Evolutionary conservation across 176 grass and related monocot genomes (phyloP).

Genomic region (Tillandsia leiboldiana): DNA sequence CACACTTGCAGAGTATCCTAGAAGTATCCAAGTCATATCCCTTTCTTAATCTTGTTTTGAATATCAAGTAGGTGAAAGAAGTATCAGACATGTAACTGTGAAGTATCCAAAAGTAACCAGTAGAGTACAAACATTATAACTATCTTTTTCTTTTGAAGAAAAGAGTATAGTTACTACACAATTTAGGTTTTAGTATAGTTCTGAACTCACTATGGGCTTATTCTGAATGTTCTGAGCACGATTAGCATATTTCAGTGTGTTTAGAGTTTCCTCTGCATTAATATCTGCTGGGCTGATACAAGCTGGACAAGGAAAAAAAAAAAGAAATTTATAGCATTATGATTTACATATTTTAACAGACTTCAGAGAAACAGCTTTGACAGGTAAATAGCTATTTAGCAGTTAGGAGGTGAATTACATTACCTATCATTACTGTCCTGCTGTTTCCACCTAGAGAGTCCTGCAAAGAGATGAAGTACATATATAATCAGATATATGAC

Average conservation of each 20-base stretch:
- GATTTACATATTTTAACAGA: background rate
- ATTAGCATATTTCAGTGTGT: constrained; percentile 99
- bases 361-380: background rate
- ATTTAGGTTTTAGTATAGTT: background rate
- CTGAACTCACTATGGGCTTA: constrained; percentile 77
- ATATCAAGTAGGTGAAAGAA: background rate
- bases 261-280: constrained; percentile 97
- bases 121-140: too few species aligned
- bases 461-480: constrained; percentile 31
- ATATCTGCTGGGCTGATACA: constrained; percentile 99
- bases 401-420: background rate
- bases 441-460: constrained; percentile 98
- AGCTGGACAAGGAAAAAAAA: constrained; percentile 42
- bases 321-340: background rate
- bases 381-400: background rate
- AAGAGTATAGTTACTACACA: too few species aligned
- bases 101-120: background rate
- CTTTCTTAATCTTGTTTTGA: too few species aligned
- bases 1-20: too few species aligned
- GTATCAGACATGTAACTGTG: constrained; percentile 7
- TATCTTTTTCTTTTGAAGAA: too few species aligned
- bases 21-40: too few species aligned
- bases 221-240: constrained; percentile 96
- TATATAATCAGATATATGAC: constrained; percentile 10
- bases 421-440: constrained; percentile 99